Evolutionary conservation across 495 filamentous ascomycete species (phyloP), one percentile per base, ranked within the genome.

Genomic region (Daldinia loculata): DNA sequence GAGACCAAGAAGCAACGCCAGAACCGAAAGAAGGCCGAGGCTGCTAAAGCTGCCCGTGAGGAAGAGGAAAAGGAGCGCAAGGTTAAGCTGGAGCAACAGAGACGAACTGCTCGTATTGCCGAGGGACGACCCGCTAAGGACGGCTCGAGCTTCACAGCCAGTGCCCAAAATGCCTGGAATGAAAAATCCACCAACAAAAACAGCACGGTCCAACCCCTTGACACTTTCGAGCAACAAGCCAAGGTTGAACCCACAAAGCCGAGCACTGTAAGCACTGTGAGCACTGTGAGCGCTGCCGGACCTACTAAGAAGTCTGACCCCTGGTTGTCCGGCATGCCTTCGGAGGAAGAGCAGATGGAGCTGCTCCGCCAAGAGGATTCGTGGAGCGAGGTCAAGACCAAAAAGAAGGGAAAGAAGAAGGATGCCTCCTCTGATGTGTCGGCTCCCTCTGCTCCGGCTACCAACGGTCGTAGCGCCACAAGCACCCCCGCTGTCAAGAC

Each of bases 1-100:
- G 91, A 94, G 81, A 91, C 89, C 27, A 96, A 97, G 89, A 97
- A 96, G 85, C 92, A 95, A 81, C 89, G 93, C 56, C 92, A 95
- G 82, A 92, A 95, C 80, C 86, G 88, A 38, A 84, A 89, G 78
- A 97, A 95, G 86, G 88, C 86, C 56, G 93, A 96, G 80, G 88
- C 86, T 45, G 85, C 87, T 61, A 92, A 92, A 83, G 79, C 84
- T 48, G 80, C 85, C 52, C 89, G 92, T 27, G 90, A 92, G 79
- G 88, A 89, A 64, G 87, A 89, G 1, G 93, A 97, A 81, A 85
- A 88, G 69, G 83, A 92, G 74, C 87, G 93, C 72, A 87, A 90
- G 74, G 83, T 84, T 41, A 79, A 90, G 63, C 80, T 91, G 67
- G 93, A 97, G 80, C 90, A 91, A 78, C 93, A 96, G 81, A 84